Percentiles rank a stretch among this genome's conserved stretches.
Conservation (phyloP, 1,139 yeast species). For the Citeromyces siamensis region DNA sequence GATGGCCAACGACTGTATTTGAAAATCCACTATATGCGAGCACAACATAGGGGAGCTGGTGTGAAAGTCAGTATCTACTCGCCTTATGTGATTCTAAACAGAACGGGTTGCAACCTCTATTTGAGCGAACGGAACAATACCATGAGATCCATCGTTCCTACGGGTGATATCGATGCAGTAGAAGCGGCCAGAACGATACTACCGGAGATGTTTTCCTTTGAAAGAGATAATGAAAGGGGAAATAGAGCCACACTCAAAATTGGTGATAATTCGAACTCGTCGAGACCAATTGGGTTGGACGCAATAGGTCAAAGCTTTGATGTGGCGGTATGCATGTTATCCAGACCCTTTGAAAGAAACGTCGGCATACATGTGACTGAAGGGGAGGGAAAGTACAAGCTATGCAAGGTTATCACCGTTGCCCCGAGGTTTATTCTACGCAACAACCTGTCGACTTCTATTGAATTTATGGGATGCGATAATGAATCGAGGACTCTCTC, state of each 20-base stretch:
- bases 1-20: slow-evolving; percentile 62
- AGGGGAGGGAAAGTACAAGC: slow-evolving; percentile 77
- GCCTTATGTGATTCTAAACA: slow-evolving; percentile 75
- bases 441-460: slow-evolving; percentile 42
- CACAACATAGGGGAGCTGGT: slow-evolving; percentile 35
- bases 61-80: slow-evolving; percentile 59
- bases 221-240: slow-evolving; percentile 28
- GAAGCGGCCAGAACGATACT: slow-evolving; percentile 21
- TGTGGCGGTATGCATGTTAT: slow-evolving; percentile 42
- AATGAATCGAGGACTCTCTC: slow-evolving; percentile 26
- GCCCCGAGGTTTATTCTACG: slow-evolving; percentile 74
- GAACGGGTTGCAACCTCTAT: slow-evolving; percentile 58
- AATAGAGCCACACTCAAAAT: slow-evolving; percentile 62
- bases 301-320: slow-evolving; percentile 81
- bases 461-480: slow-evolving; percentile 54
- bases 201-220: slow-evolving; percentile 85
- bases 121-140: slow-evolving; percentile 49
- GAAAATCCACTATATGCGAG: slow-evolving; percentile 46
- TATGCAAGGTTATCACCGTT: slow-evolving; percentile 68
- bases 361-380: slow-evolving; percentile 68
- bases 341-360: slow-evolving; percentile 55
- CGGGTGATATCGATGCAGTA: slow-evolving; percentile 17
- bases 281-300: slow-evolving; percentile 72
- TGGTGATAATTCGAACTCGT: slow-evolving; percentile 57
- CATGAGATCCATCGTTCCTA: slow-evolving; percentile 19